Base-by-base conservation (phyloP, 768 basidiomycete species). In the Lactarius akahatsu region DNA sequence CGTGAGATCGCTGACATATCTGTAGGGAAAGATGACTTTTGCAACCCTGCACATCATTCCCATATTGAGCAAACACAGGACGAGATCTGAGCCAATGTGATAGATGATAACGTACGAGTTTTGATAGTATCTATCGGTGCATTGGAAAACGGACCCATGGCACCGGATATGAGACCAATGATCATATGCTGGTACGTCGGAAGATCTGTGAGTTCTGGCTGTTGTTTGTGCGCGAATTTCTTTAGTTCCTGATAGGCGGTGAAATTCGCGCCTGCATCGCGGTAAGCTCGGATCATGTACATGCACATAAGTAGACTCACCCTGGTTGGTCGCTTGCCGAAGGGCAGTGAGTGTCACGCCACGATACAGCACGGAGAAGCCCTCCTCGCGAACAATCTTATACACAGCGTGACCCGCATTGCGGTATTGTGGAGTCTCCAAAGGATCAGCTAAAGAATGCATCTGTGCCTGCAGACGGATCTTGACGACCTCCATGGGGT, bases 401-500 rank as follows among this genome's bases (percentile, higher is more conserved):
- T 94, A 98, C 18, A 94, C 92, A 0, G 96, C 96, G 78, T 99
- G 97, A 0, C 89, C 95, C 16, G 97, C 97, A 78, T 97, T 98
- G 32, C 96, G 85, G 77, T 99, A 99, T 76, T 91, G 85, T 4
- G 97, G 97, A 18, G 86, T 81, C 74, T 99, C 97, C 61, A 96
- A 78, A 41, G 97, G 97, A 77, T 99, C 97, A 8, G 95, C 93
- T 57, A 99, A 82, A 26, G 96, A 98, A 77, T 98, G 97, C 74
- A 92, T 90, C 74, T 99, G 97, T 3, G 97, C 96, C 78, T 99
- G 97, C 72, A 99, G 79, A 32, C 97, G 86, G 74, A 99, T 98
- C 82, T 98, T 98, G 75, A 99, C 92, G 23, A 98, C 97, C 75
- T 99, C 97, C 97, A 99, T 98, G 0, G 97, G 97, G 55, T 92